Evolutionary conservation across 2,329 filamentous ascomycete species (phyloP), one percentile per base, ranked within the genome.

Genomic region (Botrytis sinoallii): DNA sequence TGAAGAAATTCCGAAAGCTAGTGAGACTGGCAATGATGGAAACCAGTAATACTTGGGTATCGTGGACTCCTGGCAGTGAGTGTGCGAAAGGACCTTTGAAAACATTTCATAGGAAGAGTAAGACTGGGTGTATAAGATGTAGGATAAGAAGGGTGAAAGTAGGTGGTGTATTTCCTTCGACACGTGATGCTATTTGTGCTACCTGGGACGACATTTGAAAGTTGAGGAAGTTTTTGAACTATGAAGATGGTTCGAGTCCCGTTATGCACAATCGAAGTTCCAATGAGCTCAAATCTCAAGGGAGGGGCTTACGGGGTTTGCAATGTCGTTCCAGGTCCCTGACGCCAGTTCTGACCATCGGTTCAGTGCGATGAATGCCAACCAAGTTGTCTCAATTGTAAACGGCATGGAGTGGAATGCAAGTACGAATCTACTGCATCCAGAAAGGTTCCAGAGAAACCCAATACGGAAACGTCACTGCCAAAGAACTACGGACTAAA

Each of bases 321-420:
- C 22, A 25, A 25, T 8, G 35, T 42, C 9, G 3, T 63, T 16
- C 1, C 14, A 4, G 16, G 18, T 16, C 25, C 35, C 38, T 25
- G 38, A 42, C 35, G 22, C 6, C 48, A 25, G 5, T 52, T 64
- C 40, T 63, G n/a, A 68, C 20, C 22, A 66, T 52, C 3, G 38
- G 25, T 29, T 44, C 48, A 78, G 77, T 79, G 78, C 61, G 75
- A 78, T 73, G 77, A 79, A 75, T 67, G 70, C 35, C 76, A 77
- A 22, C 78, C 78, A 12, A 52, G 72, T 14, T 79, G 76, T 55
- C 69, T 75, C 18, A 75, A 70, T 29, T 78, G 78, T 64, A 16
- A 64, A 29, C 69, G 75, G n/a, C 78, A 79, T 63, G 65, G 73
- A 20, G 67, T 73, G 60, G 63, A 72, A 25, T 79, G 77, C 57